These are phyloP conservation scores for Grosmannia serpens DNA, from an alignment of 2,329 filamentous ascomycete genomes.

Conservation along the genomic window DNA sequence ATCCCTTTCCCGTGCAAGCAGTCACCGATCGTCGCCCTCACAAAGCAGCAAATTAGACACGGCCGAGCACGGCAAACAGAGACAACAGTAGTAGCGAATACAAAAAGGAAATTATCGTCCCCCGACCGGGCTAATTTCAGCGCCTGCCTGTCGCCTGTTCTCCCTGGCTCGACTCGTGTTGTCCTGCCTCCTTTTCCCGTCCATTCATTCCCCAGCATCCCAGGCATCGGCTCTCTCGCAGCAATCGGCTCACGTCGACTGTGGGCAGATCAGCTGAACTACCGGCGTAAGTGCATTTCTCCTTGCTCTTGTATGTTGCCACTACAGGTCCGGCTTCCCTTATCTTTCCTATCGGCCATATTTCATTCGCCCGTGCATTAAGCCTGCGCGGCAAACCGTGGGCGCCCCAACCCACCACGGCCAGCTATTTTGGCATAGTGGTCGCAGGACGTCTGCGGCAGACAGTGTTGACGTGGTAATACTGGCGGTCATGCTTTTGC, in stretches of 20 bases:
- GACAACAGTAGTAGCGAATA: no score
- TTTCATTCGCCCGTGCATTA: neutral
- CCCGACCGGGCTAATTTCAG: no score
- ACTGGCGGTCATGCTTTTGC: neutral
- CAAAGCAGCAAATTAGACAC: neutral
- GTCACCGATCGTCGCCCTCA: no score
- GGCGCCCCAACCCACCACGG: neutral
- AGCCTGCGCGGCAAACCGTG: neutral
- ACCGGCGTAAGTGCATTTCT: no score
- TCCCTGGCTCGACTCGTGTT: no score
- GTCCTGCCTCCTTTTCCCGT: no score
- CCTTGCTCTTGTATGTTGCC: neutral
- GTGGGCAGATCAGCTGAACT: no score
- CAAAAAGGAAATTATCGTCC: no score
- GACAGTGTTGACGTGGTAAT: neutral
- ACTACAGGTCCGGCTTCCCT: neutral
- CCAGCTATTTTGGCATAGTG: neutral
- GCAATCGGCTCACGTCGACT: no score
- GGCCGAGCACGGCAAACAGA: neutral
- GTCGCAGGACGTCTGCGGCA: neutral
- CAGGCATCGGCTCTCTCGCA: no score
- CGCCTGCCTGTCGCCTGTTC: no score
- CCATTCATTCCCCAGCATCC: no score
- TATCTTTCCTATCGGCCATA: neutral
- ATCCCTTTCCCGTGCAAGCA: neutral